Percentiles rank a stretch among this genome's conserved stretches.
Evolutionary conservation across 345 rosid species (phyloP).

Genomic region (Excoecaria agallocha): DNA sequence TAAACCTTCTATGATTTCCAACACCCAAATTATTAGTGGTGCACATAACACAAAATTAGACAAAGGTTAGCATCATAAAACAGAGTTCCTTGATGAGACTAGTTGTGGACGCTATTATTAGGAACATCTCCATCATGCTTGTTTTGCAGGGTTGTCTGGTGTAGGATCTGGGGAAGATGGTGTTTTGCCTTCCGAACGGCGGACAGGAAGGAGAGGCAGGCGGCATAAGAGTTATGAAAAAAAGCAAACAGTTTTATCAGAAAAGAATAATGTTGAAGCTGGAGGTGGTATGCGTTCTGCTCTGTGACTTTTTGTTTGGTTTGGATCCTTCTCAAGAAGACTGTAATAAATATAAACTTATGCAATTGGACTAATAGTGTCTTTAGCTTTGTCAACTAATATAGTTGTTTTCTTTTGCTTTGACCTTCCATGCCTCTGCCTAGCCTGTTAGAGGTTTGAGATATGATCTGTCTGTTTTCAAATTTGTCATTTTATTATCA

Average conservation of each 20-base stretch:
- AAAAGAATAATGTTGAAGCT: conserved; percentile 46
- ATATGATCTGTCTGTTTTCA: background rate
- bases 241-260: conserved; percentile 37
- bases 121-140: conserved; percentile 16
- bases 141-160: conserved; percentile 42
- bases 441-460: background rate
- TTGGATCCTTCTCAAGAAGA: background rate
- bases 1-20: conserved; percentile 28
- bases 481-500: background rate
- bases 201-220: conserved; percentile 67
- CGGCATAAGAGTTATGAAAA: conserved; percentile 70
- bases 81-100: conserved; percentile 12
- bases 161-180: conserved; percentile 45
- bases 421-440: background rate
- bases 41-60: conserved; percentile 33
- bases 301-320: background rate
- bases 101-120: conserved; percentile 1
- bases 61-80: conserved; percentile 44
- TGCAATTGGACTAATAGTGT: background rate
- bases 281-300: conserved; percentile 25
- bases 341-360: background rate
- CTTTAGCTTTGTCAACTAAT: background rate
- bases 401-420: background rate
- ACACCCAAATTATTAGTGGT: conserved; percentile 21
- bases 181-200: conserved; percentile 43